Conservation (phyloP, 805 yeast species). For the Suhomyces faveliae region DNA sequence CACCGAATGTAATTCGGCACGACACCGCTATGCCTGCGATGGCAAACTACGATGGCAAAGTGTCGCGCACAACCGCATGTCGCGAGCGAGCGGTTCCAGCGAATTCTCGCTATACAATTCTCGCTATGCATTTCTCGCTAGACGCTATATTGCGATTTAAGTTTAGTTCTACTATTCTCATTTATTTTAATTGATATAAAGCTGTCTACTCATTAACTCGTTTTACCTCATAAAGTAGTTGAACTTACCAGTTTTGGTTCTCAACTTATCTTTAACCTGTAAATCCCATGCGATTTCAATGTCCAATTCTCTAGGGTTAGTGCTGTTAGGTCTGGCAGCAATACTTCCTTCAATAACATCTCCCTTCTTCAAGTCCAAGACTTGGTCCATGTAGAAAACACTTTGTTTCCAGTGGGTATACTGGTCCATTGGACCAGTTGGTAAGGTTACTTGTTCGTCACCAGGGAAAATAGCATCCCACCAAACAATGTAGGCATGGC, state of each 20-base stretch:
- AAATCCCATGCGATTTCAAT: slow-evolving; percentile 65
- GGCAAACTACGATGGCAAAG: background rate
- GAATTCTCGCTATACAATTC: background rate
- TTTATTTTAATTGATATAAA: background rate
- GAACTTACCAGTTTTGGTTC: slow-evolving; percentile 59
- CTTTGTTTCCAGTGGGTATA: slow-evolving; percentile 99
- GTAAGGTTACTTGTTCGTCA: slow-evolving; percentile 65
- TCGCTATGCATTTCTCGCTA: background rate
- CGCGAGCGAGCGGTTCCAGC: background rate
- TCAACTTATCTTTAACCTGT: slow-evolving; percentile 43
- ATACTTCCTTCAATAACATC: slow-evolving; percentile 72
- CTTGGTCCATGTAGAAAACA: slow-evolving; percentile 85
- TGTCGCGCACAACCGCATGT: background rate
- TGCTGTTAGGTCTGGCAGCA: slow-evolving; percentile 70
- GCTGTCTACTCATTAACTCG: background rate
- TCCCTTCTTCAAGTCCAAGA: slow-evolving; percentile 70
- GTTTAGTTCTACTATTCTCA: background rate
- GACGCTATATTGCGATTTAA: background rate
- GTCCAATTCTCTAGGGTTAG: slow-evolving; percentile 88
- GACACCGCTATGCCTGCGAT: background rate
- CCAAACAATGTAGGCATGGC: slow-evolving; percentile 93
- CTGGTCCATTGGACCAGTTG: slow-evolving; percentile 91
- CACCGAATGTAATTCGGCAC: background rate
- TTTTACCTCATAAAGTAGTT: slow-evolving; percentile 68
- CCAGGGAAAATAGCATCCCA: slow-evolving; percentile 89